phyloP scores from a whole-genome alignment of 257 asterid species.

The Thymus mandschuricus region DNA sequence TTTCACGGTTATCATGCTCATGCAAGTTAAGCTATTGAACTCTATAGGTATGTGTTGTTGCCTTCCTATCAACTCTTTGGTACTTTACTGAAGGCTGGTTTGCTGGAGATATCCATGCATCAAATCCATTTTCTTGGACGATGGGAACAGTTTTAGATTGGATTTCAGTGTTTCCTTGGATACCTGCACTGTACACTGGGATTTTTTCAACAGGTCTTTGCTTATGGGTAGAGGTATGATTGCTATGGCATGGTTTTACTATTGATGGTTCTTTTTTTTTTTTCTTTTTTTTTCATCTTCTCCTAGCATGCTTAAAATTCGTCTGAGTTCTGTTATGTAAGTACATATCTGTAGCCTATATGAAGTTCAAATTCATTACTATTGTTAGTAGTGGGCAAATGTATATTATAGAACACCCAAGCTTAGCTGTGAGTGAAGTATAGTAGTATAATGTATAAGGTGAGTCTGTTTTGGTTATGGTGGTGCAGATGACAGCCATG shows the following conservation, averaged over 20 bases:
- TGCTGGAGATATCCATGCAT: slow-evolving; percentile 43
- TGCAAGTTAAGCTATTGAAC: slow-evolving; percentile 13
- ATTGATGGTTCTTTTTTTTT: too few relatives aligned
- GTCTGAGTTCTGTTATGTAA: too few relatives aligned
- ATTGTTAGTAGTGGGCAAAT: background rate
- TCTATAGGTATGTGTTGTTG: slow-evolving; percentile 63
- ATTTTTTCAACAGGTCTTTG: slow-evolving; percentile 74
- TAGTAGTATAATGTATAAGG: background rate
- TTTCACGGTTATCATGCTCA: slow-evolving; percentile 19
- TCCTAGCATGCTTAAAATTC: too few relatives aligned
- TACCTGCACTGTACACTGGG: slow-evolving; percentile 84
- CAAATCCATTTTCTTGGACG: slow-evolving; percentile 58
- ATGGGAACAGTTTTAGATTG: slow-evolving; percentile 40
- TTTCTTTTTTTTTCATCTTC: too few relatives aligned
- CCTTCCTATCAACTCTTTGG: slow-evolving; percentile 67
- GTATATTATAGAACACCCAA: background rate
- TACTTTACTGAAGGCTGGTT: slow-evolving; percentile 51
- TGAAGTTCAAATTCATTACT: background rate
- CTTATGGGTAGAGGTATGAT: slow-evolving; percentile 74
- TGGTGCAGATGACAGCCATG: slow-evolving; percentile 65
- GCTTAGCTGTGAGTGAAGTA: background rate
- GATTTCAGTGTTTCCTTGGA: slow-evolving; percentile 68
- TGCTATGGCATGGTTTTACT: slow-evolving; percentile 1
- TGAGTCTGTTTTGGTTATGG: background rate
- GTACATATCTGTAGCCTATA: too few relatives aligned